Evolutionary conservation across 2,329 filamentous ascomycete species (phyloP).

Genomic region (Neofusicoccum sp.): DNA sequence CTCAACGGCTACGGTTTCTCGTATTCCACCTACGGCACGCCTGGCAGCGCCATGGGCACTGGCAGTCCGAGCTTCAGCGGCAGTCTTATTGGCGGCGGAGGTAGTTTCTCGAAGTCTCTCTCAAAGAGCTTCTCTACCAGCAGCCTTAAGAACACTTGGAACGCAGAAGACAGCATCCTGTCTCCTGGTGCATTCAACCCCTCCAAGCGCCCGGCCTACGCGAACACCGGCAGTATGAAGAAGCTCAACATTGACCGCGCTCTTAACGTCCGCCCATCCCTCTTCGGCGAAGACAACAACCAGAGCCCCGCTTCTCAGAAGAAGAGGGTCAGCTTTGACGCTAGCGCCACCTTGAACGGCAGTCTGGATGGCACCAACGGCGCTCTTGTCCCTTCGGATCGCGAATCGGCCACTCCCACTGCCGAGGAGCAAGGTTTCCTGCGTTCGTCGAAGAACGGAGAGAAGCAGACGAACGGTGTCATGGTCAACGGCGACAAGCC

Average conservation of each 20-base stretch:
- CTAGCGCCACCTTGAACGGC: slow-evolving; percentile 36
- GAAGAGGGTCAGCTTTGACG: slow-evolving; percentile 91
- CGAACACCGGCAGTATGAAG: slow-evolving; percentile 63
- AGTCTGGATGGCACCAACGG: slow-evolving; percentile 44
- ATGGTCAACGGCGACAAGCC: slow-evolving; percentile 39
- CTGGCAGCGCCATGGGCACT: slow-evolving; percentile 67
- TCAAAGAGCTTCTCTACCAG: slow-evolving; percentile 87
- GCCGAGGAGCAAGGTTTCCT: slow-evolving; percentile 61
- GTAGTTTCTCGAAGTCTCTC: slow-evolving; percentile 69
- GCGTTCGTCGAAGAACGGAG: slow-evolving; percentile 46
- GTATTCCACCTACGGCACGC: slow-evolving; percentile 87
- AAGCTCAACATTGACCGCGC: slow-evolving; percentile 89
- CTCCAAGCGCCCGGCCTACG: slow-evolving; percentile 42
- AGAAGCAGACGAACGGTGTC: slow-evolving; percentile 35
- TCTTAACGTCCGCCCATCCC: slow-evolving; percentile 63
- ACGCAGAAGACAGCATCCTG: slow-evolving; percentile 80
- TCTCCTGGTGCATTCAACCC: slow-evolving; percentile 81
- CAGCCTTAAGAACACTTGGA: slow-evolving; percentile 79
- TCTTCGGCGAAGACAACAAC: slow-evolving; percentile 51
- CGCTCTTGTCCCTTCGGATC: slow-evolving; percentile 54
- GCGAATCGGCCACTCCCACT: slow-evolving; percentile 51
- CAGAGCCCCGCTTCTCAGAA: slow-evolving; percentile 53
- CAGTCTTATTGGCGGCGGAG: slow-evolving; percentile 37
- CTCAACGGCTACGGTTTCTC: slow-evolving; percentile 77
- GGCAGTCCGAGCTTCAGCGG: slow-evolving; percentile 66